Evolutionary conservation across 805 yeast genomes (phyloP).

Genomic region (Yarrowia sp.): DNA sequence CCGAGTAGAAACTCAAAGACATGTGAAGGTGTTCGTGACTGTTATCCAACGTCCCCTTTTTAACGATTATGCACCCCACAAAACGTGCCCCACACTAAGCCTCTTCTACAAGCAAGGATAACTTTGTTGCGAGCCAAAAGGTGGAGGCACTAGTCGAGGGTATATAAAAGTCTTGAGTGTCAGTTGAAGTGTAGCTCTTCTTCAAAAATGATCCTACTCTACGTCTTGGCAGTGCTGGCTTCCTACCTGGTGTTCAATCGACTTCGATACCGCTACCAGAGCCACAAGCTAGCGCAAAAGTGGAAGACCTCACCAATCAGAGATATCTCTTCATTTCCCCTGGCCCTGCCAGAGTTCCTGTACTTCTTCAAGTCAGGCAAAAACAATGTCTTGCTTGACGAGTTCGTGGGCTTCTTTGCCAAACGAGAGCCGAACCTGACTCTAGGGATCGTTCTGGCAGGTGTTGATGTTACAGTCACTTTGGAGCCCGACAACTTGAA

Average conservation of each 20-base stretch:
- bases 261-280: not conserved
- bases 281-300: not conserved
- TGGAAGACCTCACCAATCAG: not conserved
- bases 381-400: not conserved
- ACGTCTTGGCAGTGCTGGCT: not conserved
- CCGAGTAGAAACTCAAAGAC: not conserved
- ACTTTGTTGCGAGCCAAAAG: not conserved
- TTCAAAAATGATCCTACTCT: not conserved
- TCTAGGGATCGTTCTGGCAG: not conserved
- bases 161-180: not conserved
- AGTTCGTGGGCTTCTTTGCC: not conserved
- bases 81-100: not conserved
- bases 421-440: not conserved
- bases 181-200: not conserved
- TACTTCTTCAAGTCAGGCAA: not conserved
- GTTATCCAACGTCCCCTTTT: not conserved
- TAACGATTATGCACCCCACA: slow-evolving; percentile 2
- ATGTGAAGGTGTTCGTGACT: not conserved
- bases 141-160: not conserved
- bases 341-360: not conserved
- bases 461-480: slow-evolving; percentile 29
- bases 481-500: slow-evolving; percentile 40
- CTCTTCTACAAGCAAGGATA: not conserved
- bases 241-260: not conserved
- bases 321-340: not conserved